These are phyloP conservation scores for Penstemon davidsonii DNA, from an alignment of 257 asterid species.

Conservation along the genomic window DNA sequence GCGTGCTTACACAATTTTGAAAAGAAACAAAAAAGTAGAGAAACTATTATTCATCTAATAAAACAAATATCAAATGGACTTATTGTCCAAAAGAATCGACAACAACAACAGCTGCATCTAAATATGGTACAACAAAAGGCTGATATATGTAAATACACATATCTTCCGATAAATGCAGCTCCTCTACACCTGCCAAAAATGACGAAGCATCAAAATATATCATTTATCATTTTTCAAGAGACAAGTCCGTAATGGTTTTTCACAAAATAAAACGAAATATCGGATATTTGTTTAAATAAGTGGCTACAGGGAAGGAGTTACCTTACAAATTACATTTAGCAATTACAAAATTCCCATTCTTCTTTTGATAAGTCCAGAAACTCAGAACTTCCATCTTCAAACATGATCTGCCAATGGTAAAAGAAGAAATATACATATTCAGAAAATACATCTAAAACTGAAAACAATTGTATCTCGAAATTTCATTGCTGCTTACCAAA, in stretches of 20 bases:
- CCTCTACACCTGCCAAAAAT: slow-evolving; percentile 25
- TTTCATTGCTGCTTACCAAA: slow-evolving; percentile 59
- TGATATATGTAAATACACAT: slow-evolving; percentile 14
- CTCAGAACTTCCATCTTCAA: slow-evolving; percentile 73
- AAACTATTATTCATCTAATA: slow-evolving; percentile 23
- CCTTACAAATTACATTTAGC: slow-evolving; percentile 42
- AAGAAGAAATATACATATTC: slow-evolving; percentile 5
- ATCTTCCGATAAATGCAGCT: slow-evolving; percentile 22
- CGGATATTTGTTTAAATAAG: not conserved
- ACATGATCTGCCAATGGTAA: slow-evolving; percentile 63
- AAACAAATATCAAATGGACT: not conserved
- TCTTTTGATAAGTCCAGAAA: slow-evolving; percentile 74
- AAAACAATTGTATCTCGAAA: slow-evolving; percentile 14
- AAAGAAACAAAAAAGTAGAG: not conserved
- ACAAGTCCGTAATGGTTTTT: not conserved
- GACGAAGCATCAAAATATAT: not conserved
- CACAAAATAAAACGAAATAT: too few relatives aligned
- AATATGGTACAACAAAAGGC: slow-evolving; percentile 21
- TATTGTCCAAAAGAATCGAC: slow-evolving; percentile 16
- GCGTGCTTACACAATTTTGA: slow-evolving; percentile 23
- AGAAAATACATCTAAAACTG: not conserved
- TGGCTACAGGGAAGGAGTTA: slow-evolving; percentile 23
- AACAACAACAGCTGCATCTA: not conserved
- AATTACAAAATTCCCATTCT: slow-evolving; percentile 75
- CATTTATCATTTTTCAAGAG: not conserved